Base-by-base conservation (phyloP, 2,329 filamentous ascomycete genomes). In the Exophiala oligosperma region DNA sequence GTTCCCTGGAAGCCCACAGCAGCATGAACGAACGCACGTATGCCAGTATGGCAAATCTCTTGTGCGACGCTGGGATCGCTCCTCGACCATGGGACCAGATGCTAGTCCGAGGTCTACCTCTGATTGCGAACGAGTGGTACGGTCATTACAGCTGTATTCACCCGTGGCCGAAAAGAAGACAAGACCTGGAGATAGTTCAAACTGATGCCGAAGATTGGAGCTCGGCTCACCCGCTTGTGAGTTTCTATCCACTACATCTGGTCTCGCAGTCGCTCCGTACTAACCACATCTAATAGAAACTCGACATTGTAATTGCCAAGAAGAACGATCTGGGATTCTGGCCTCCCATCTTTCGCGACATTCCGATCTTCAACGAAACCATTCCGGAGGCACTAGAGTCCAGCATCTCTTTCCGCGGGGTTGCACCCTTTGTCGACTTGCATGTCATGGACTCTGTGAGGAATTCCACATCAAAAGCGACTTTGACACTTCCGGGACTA, bases 181-280 rank as follows among this genome's bases (percentile, higher is more conserved):
- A 57, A 5, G 58, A 64, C 14, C 61, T 73, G 11, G 60, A 69
- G 40, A 62, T 69, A 43, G 67, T 69, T 1, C 73, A 77, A 58
- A 73, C 68, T 40, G 74, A 71, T 38, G 75, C 70, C 1, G 72
- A 75, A 47, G 61, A 67, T 50, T 68, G 66, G 66, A 28, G 59
- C 24, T 43, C 28, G 5, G 54, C 64, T 24, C 60, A 66, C 14
- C 65, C 66, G 1, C 26, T 67, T 63, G 61, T 65, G 53, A 56
- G 55, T 53, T n/a, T 17, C 17, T 21, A n/a, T 26, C 26, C n/a
- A 11, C n/a, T 11, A n/a, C 14, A 23, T 37, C 11, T 49, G 12
- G 6, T 37, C 23, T 11, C 12, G 11, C 32, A 35, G 2, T 24
- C 46, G 28, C 24, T 9, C 17, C 24, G n/a, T 35, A 37, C 47